Conservation (phyloP, 2,329 filamentous ascomycete genomes). For the Botrytis tulipae region DNA sequence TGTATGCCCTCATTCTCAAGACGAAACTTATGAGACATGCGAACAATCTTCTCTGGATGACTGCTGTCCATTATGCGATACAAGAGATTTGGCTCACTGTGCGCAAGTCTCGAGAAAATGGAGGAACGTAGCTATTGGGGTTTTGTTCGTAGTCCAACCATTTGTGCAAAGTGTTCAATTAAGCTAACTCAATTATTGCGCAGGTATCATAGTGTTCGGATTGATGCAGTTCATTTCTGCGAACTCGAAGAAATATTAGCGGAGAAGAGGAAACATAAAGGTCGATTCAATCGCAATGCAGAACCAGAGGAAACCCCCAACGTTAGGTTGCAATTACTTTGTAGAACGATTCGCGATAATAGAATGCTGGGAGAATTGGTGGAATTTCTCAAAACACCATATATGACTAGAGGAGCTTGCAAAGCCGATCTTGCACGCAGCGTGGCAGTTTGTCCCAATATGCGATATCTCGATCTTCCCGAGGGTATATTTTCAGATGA, state of each 20-base stretch:
- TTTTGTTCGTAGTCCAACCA: slow-evolving; percentile 55
- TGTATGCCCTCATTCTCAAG: slow-evolving; percentile 78
- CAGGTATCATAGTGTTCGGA: slow-evolving; percentile 85
- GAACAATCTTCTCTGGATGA: slow-evolving; percentile 77
- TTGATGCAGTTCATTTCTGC: slow-evolving; percentile 94
- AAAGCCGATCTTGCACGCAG: slow-evolving; percentile 82
- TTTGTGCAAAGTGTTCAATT: slow-evolving; percentile 5
- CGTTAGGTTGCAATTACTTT: slow-evolving; percentile 73
- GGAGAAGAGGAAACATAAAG: slow-evolving; percentile 72
- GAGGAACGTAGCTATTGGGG: slow-evolving; percentile 51
- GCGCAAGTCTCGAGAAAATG: slow-evolving; percentile 72
- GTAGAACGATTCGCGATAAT: slow-evolving; percentile 78
- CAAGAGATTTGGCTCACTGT: slow-evolving; percentile 82
- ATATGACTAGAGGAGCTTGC: slow-evolving; percentile 85
- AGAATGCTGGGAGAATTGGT: slow-evolving; percentile 66
- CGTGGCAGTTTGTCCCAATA: slow-evolving; percentile 78
- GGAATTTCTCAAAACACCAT: slow-evolving; percentile 81
- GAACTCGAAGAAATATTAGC: slow-evolving; percentile 78
- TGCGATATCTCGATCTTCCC: slow-evolving; percentile 87
- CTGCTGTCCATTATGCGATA: slow-evolving; percentile 89
- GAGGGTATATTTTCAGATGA: slow-evolving; percentile 86
- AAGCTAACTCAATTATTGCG: slow-evolving; percentile 9
- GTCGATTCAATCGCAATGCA: slow-evolving; percentile 72
- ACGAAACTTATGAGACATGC: slow-evolving; percentile 76
- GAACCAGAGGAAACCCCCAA: slow-evolving; percentile 78